These are phyloP conservation scores for Bretschneidera sinensis DNA, from an alignment of 345 rosid genomes.

Conservation along the genomic window DNA sequence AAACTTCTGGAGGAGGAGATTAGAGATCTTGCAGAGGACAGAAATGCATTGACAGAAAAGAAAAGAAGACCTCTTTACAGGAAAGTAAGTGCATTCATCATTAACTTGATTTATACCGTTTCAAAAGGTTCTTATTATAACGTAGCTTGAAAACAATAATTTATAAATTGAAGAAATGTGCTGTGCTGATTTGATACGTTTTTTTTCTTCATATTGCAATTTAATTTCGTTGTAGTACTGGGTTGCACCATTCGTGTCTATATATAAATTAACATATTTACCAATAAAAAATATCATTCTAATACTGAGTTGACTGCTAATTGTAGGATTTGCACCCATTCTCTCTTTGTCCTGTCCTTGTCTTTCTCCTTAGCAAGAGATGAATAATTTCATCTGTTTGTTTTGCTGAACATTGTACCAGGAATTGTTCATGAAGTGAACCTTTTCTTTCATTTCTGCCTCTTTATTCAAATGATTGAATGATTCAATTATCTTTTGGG, in stretches of 20 bases:
- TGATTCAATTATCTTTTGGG: not conserved
- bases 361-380: not conserved
- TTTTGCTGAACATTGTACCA: not conserved
- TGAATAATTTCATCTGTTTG: not conserved
- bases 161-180: no score
- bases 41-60: constrained; percentile 86
- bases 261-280: no score
- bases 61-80: constrained; percentile 76
- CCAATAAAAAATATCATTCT: no score
- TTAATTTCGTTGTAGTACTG: no score
- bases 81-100: constrained; percentile 42
- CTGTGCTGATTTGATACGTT: not conserved
- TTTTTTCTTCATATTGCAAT: not conserved
- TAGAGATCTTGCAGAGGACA: constrained; percentile 85
- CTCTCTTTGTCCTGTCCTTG: not conserved
- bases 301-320: no score
- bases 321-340: not conserved
- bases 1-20: constrained; percentile 90
- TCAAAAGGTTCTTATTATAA: not conserved
- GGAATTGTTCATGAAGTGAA: not conserved
- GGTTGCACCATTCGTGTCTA: no score
- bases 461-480: no score
- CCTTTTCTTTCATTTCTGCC: not conserved
- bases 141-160: not conserved
- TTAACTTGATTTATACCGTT: not conserved